phyloP scores from a whole-genome alignment of 768 basidiomycete genomes.

The Exidia glandulosa region DNA sequence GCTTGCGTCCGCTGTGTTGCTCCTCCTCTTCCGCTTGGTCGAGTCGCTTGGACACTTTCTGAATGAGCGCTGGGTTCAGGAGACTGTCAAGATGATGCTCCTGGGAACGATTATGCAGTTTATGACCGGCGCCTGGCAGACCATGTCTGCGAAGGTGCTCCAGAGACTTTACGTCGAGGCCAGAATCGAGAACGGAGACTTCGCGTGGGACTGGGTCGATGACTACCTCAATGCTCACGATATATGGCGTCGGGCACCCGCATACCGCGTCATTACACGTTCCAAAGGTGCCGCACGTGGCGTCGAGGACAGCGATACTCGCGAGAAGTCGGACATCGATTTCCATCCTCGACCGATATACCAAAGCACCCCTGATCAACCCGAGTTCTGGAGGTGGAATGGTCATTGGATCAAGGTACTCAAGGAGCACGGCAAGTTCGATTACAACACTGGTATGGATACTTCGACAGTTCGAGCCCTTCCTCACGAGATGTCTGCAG shows the following conservation, averaged over 20 bases:
- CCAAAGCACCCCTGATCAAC: not conserved
- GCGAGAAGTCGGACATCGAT: too few relatives aligned
- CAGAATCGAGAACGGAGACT: not conserved
- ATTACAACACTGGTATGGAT: not conserved
- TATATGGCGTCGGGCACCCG: not conserved
- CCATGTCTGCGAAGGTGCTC: not conserved
- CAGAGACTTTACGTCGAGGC: not conserved
- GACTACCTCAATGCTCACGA: not conserved
- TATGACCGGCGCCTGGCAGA: not conserved
- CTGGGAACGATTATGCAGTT: not conserved
- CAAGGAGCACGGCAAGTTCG: not conserved
- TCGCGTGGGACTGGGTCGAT: not conserved
- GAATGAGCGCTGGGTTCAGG: not conserved
- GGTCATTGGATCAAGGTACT: not conserved
- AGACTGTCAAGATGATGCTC: not conserved
- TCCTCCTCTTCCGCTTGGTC: too few relatives aligned
- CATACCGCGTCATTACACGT: not conserved
- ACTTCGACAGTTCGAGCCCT: not conserved
- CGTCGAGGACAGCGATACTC: not conserved
- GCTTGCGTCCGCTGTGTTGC: too few relatives aligned
- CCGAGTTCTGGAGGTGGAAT: not conserved
- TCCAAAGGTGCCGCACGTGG: not conserved
- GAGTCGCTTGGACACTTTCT: too few relatives aligned
- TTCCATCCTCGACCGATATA: not conserved
- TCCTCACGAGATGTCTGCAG: not conserved